Conservation (phyloP, 2,329 filamentous ascomycete genomes). For the Sarocladiaceae sp. region DNA sequence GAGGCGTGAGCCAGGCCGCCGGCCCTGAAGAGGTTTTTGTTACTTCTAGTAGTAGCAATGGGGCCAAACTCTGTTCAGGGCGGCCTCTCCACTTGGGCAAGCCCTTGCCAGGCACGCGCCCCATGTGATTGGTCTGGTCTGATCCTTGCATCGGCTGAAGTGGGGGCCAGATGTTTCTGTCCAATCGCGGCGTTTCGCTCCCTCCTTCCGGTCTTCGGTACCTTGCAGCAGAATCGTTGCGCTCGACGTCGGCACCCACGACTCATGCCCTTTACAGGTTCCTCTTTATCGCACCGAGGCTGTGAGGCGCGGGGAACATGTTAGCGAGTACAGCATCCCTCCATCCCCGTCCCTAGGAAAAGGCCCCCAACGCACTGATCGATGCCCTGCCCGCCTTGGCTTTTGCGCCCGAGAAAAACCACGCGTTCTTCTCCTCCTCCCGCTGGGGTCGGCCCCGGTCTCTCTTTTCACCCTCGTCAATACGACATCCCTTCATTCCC, state of each 20-base stretch:
- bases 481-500: constrained; percentile 8
- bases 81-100: background rate
- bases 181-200: background rate
- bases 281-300: no score
- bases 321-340: no score
- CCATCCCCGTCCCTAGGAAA: no score
- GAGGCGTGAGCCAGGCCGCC: no score
- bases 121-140: background rate
- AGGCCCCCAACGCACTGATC: constrained; percentile 6
- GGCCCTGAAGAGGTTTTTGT: no score
- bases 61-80: constrained; percentile 1
- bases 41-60: no score
- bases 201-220: constrained; percentile 1
- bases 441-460: background rate
- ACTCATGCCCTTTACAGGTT: background rate
- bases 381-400: constrained; percentile 7
- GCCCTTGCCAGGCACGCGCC: constrained; percentile 3
- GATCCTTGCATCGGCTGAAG: background rate
- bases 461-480: constrained; percentile 1
- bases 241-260: constrained; percentile 5
- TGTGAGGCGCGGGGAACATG: no score
- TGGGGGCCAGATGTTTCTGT: background rate
- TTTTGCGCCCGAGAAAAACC: constrained; percentile 8
- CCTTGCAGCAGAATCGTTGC: no score
- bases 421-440: constrained; percentile 5